Conservation (phyloP, 352 stramenopile genomes). For the Globisporangium uncinulatum region DNA sequence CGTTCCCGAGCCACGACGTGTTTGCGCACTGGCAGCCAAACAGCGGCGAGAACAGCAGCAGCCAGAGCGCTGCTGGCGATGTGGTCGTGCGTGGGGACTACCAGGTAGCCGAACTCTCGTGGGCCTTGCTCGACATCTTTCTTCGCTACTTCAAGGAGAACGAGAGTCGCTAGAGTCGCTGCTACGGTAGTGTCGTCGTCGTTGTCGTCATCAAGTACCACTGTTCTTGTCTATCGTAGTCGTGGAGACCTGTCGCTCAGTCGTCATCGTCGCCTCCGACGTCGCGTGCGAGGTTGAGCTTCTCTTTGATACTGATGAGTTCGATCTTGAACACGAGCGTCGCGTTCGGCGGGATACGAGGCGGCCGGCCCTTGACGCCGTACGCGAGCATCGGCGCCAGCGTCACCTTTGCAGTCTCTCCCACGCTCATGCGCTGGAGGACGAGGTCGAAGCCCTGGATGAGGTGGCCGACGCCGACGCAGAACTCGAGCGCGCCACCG, state of each 20-base stretch:
- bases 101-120: constrained; percentile 6
- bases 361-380: constrained; percentile 57
- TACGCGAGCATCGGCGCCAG: constrained; percentile 65
- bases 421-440: constrained; percentile 69
- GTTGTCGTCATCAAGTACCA: constrained; percentile 5
- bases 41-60: neutral
- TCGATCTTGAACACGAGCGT: constrained; percentile 79
- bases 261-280: constrained; percentile 7
- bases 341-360: constrained; percentile 60
- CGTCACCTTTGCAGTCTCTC: constrained; percentile 60
- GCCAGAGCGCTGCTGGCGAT: neutral
- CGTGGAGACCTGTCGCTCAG: neutral
- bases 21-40: constrained; percentile 31
- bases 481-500: constrained; percentile 63
- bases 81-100: constrained; percentile 3
- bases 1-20: constrained; percentile 30
- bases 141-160: constrained; percentile 11
- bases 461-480: constrained; percentile 57
- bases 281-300: constrained; percentile 30
- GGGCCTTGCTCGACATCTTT: constrained; percentile 16
- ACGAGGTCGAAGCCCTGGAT: constrained; percentile 69
- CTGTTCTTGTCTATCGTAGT: neutral
- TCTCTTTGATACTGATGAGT: constrained; percentile 78
- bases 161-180: neutral
- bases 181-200: neutral